phyloP scores from a whole-genome alignment of 495 filamentous ascomycete genomes.

The Penicillium macrosclerotiorum region DNA sequence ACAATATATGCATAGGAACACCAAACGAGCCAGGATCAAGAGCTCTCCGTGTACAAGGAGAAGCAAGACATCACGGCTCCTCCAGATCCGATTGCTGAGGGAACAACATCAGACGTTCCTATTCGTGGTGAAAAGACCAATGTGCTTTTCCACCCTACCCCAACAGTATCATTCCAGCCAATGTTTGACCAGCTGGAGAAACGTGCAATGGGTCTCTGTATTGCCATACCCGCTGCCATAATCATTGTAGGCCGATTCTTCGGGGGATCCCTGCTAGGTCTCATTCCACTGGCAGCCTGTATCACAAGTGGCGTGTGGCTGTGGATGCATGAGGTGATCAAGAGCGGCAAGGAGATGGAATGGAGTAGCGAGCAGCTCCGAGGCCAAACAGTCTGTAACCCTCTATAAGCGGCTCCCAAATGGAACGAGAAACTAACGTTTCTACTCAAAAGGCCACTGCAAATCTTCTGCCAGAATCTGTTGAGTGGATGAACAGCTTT shows the following conservation, averaged over 20 bases:
- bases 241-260: constrained; percentile 76
- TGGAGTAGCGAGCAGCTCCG: constrained; percentile 85
- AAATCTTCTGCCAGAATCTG: constrained; percentile 88
- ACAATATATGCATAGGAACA: too few relatives aligned
- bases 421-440: constrained; percentile 4
- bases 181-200: constrained; percentile 78
- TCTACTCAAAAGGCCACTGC: constrained; percentile 63
- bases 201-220: constrained; percentile 63
- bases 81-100: constrained; percentile 76
- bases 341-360: constrained; percentile 77
- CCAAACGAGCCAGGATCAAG: constrained; percentile 60
- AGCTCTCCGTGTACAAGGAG: constrained; percentile 71
- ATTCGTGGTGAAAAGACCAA: constrained; percentile 97
- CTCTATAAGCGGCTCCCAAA: neutral
- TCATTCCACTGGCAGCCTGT: constrained; percentile 68
- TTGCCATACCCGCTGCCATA: constrained; percentile 66
- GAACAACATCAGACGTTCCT: constrained; percentile 85
- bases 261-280: constrained; percentile 70
- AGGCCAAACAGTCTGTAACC: constrained; percentile 66
- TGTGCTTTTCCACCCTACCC: constrained; percentile 92
- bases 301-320: constrained; percentile 75
- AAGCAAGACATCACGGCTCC: constrained; percentile 90
- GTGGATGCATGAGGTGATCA: constrained; percentile 83
- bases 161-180: constrained; percentile 78
- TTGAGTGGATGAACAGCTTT: constrained; percentile 92